phyloP scores from a whole-genome alignment of 257 asterid species.

The Solanum chmielewskii region DNA sequence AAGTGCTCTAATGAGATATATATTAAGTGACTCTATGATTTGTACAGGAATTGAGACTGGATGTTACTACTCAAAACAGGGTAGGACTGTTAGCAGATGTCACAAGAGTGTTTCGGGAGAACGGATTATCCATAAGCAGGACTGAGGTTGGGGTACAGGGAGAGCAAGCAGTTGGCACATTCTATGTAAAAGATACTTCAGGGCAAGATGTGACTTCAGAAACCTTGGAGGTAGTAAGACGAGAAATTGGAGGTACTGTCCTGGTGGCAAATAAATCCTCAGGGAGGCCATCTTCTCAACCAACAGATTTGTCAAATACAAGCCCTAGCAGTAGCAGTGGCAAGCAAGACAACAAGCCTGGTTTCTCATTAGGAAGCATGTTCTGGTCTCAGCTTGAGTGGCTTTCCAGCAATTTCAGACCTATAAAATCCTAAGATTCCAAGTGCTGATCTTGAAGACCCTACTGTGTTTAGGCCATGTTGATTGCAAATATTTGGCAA shows the following conservation, averaged over 20 bases:
- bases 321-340: background rate
- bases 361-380: conserved; percentile 49
- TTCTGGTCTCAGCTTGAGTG: conserved; percentile 72
- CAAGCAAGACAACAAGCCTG: conserved; percentile 22
- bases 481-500: background rate
- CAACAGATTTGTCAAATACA: background rate
- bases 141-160: conserved; percentile 60
- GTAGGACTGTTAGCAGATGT: conserved; percentile 60
- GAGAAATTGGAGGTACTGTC: conserved; percentile 45
- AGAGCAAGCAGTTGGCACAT: conserved; percentile 64
- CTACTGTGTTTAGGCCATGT: background rate
- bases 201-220: conserved; percentile 34
- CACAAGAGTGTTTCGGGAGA: conserved; percentile 67
- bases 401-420: conserved; percentile 51
- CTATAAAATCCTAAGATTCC: conserved; percentile 29
- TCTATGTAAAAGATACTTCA: conserved; percentile 61
- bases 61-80: conserved; percentile 43
- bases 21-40: background rate
- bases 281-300: background rate
- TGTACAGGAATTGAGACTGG: conserved; percentile 58
- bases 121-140: conserved; percentile 62
- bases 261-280: conserved; percentile 18
- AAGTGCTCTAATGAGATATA: background rate
- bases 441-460: background rate
- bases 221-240: conserved; percentile 42